Conservation (phyloP, 2,329 filamentous ascomycete genomes). For the Ophiocordyceps camponoti-rufipedis region DNA sequence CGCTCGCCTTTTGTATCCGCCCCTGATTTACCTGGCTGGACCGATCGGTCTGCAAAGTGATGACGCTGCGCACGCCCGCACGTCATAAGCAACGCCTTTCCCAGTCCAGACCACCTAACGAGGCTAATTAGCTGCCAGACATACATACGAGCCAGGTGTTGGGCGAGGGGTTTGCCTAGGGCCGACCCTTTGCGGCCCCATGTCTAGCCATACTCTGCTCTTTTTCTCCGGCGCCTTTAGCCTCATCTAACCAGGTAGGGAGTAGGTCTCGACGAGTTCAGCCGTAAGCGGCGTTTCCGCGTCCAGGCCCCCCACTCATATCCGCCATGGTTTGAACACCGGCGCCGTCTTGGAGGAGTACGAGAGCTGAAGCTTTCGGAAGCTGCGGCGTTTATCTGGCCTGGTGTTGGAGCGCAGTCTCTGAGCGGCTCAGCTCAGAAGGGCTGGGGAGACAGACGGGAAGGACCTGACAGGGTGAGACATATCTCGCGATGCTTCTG, state of each 20-base stretch:
- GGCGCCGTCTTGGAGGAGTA: neutral
- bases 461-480: no score
- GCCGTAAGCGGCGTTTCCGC: no score
- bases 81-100: neutral
- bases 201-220: neutral
- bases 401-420: no score
- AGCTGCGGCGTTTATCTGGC: neutral
- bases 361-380: neutral
- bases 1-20: neutral
- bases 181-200: neutral
- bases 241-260: neutral
- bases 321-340: neutral
- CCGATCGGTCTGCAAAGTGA: neutral
- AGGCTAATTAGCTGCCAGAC: neutral
- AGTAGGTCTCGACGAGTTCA: neutral
- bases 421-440: no score
- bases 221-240: neutral
- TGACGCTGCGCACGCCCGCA: neutral
- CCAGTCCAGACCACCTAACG: neutral
- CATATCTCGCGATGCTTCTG: no score
- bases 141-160: neutral
- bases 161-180: neutral
- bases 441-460: no score
- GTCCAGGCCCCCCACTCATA: neutral
- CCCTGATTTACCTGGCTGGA: neutral